These are phyloP conservation scores for Cochlearia excelsa DNA, from an alignment of 345 rosid species.

Conservation along the genomic window DNA sequence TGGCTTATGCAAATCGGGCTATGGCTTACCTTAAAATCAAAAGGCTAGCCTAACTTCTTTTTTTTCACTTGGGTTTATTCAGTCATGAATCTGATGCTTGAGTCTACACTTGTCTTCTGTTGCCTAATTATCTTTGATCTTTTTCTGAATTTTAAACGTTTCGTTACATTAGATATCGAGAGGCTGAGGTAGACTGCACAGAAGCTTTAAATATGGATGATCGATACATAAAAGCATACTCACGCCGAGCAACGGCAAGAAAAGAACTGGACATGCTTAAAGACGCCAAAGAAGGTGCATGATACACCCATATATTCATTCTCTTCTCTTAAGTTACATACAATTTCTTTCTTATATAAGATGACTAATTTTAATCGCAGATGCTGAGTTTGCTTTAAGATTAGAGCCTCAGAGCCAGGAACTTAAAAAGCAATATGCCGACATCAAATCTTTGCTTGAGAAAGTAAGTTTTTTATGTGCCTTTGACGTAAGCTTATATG, in stretches of 20 bases:
- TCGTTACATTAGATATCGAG: slow-evolving; percentile 51
- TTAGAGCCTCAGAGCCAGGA: slow-evolving; percentile 88
- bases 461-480: slow-evolving; percentile 43
- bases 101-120: background rate
- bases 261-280: slow-evolving; percentile 70
- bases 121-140: background rate
- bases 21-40: slow-evolving; percentile 87
- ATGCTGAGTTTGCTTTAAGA: slow-evolving; percentile 81
- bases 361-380: slow-evolving; percentile 43
- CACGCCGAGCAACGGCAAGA: slow-evolving; percentile 89
- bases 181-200: slow-evolving; percentile 90
- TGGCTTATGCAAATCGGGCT: slow-evolving; percentile 85
- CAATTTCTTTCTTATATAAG: slow-evolving; percentile 1
- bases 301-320: slow-evolving; percentile 1
- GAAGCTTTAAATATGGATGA: slow-evolving; percentile 92
- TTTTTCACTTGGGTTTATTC: background rate
- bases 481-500: background rate
- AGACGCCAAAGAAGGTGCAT: slow-evolving; percentile 71
- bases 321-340: background rate
- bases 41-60: slow-evolving; percentile 39
- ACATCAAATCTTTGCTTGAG: slow-evolving; percentile 63
- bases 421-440: slow-evolving; percentile 72
- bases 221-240: slow-evolving; percentile 80
- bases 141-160: slow-evolving; percentile 8
- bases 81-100: background rate